Evolutionary conservation across 768 basidiomycete species (phyloP).

Genomic region (Auricularia sp.): DNA sequence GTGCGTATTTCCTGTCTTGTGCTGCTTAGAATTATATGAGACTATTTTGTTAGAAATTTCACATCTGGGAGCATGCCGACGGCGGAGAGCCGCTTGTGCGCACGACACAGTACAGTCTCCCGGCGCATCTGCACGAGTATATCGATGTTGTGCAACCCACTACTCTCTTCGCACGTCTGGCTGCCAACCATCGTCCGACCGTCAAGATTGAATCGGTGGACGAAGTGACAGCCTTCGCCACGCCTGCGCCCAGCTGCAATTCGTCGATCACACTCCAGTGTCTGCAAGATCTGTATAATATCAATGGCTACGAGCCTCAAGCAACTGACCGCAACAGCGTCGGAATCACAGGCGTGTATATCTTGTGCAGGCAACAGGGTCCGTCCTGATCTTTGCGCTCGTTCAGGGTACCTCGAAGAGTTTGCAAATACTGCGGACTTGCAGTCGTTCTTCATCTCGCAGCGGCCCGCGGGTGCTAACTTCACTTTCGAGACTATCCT

Average conservation of each 20-base stretch:
- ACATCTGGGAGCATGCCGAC: background rate
- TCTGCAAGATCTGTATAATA: constrained; percentile 26
- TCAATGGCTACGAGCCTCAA: constrained; percentile 17
- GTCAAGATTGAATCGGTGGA: background rate
- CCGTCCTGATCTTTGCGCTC: too few species aligned
- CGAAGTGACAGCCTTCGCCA: background rate
- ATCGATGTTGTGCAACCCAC: constrained; percentile 10
- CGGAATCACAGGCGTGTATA: constrained; percentile 16
- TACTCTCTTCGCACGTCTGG: constrained; percentile 4
- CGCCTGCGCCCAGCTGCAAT: constrained; percentile 19
- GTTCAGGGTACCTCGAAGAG: constrained; percentile 24
- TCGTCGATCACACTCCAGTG: constrained; percentile 24
- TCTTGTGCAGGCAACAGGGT: too few species aligned
- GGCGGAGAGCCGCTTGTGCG: constrained; percentile 3
- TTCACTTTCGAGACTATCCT: constrained; percentile 29
- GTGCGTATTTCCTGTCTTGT: constrained; percentile 26
- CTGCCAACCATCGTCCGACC: background rate
- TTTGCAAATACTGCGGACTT: constrained; percentile 35
- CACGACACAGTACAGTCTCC: constrained; percentile 7
- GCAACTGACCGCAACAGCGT: constrained; percentile 20
- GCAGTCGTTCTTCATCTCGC: constrained; percentile 38
- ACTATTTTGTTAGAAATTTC: background rate
- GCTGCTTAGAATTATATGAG: background rate
- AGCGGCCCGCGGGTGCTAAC: constrained; percentile 38
- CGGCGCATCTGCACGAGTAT: constrained; percentile 2